Conservation (phyloP, 208 protist species). For the Leishmania turanica region DNA sequence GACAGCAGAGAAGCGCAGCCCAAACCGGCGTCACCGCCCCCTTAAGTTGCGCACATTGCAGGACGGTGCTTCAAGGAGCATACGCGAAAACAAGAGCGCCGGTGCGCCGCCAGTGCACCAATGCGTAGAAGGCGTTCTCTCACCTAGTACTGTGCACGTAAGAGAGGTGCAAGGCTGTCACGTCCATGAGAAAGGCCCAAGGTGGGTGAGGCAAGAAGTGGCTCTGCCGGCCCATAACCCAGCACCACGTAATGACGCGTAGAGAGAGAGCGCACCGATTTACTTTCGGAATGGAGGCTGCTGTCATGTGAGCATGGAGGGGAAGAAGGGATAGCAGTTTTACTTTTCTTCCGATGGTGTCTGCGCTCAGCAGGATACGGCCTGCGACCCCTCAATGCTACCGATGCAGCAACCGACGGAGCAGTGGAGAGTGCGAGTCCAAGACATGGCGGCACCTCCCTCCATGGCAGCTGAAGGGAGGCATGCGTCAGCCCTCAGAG, state of each 20-base stretch:
- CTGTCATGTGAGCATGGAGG: neutral
- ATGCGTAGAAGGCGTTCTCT: neutral
- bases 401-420: neutral
- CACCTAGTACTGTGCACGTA: neutral
- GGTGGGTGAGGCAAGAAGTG: neutral
- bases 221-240: neutral
- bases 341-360: neutral
- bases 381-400: neutral
- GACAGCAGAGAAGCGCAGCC: neutral
- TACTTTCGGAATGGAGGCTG: neutral
- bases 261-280: neutral
- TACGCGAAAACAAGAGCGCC: neutral
- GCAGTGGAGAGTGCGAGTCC: neutral
- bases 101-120: neutral
- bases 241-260: neutral
- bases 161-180: neutral
- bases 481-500: neutral
- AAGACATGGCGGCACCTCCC: neutral
- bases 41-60: neutral
- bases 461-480: neutral
- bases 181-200: neutral
- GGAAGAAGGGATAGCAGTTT: neutral
- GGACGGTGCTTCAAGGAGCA: neutral
- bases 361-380: neutral
- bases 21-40: neutral